Percentiles rank a stretch among this genome's conserved stretches.
Conservation (phyloP, 2,329 filamentous ascomycete genomes). For the Monosporascus sp. region DNA sequence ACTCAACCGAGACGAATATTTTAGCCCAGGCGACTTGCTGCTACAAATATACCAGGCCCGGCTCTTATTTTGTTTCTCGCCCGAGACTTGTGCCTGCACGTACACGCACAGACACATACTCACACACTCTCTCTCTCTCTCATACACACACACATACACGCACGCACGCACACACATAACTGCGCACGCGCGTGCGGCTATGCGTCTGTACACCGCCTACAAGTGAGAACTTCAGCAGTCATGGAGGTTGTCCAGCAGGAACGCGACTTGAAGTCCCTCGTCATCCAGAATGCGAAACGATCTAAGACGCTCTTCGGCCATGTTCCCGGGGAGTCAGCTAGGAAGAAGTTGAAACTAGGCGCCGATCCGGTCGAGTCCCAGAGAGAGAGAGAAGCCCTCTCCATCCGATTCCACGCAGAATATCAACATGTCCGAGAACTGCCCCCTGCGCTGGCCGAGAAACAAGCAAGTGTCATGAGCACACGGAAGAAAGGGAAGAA, state of each 20-base stretch:
- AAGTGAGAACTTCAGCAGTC: background rate
- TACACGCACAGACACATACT: no score
- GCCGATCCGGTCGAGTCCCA: slow-evolving; percentile 18
- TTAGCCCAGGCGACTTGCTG: no score
- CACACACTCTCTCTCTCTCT: no score
- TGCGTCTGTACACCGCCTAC: no score
- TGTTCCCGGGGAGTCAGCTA: slow-evolving; percentile 13
- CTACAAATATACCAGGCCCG: no score
- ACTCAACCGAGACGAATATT: no score
- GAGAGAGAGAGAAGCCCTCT: slow-evolving; percentile 23
- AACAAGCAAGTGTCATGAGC: slow-evolving; percentile 27
- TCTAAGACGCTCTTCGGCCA: slow-evolving; percentile 24
- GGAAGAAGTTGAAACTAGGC: slow-evolving; percentile 22
- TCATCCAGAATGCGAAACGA: slow-evolving; percentile 23
- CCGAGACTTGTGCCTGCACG: no score
- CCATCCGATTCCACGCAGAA: slow-evolving; percentile 26
- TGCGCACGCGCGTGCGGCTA: no score
- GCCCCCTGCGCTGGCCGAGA: slow-evolving; percentile 28
- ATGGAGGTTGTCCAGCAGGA: slow-evolving; percentile 18
- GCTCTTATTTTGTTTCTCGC: no score
- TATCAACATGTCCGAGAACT: slow-evolving; percentile 23
- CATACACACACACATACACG: no score
- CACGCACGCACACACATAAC: no score
- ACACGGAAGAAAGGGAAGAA: slow-evolving; percentile 23
- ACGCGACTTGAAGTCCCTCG: slow-evolving; percentile 22